Evolutionary conservation across 208 protist genomes (phyloP).

Genomic region (Crithidia sp.): DNA sequence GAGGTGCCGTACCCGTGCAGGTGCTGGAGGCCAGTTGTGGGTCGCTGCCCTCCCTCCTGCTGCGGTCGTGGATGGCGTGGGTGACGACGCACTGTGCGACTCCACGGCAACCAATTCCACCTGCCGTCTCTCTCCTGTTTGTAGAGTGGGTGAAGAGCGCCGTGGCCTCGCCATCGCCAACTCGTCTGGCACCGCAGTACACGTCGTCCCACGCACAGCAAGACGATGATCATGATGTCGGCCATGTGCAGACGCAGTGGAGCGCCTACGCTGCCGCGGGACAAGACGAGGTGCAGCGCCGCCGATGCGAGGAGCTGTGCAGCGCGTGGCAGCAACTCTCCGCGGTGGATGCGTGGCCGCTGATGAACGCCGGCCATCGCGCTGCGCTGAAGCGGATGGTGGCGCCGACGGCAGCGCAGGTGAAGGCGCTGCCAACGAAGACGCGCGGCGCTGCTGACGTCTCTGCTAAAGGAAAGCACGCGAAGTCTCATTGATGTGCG

Average conservation of each 20-base stretch:
- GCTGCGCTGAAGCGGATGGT: constrained; percentile 24
- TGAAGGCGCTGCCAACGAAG: constrained; percentile 26
- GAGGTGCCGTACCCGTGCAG: neutral
- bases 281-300: constrained; percentile 8
- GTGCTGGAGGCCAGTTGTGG: neutral
- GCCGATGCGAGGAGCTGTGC: constrained; percentile 17
- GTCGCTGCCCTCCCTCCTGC: constrained; percentile 11
- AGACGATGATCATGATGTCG: neutral
- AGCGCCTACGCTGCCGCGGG: constrained; percentile 4
- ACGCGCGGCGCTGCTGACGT: neutral
- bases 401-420: neutral
- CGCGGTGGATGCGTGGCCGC: constrained; percentile 2
- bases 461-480: too few relatives aligned
- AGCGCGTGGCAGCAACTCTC: constrained; percentile 24
- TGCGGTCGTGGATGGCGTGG: constrained; percentile 26
- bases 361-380: constrained; percentile 24
- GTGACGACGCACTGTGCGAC: constrained; percentile 21
- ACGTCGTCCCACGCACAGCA: too few relatives aligned
- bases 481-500: too few relatives aligned
- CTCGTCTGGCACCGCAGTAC: too few relatives aligned
- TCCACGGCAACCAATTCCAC: constrained; percentile 34
- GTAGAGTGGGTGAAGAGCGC: constrained; percentile 55
- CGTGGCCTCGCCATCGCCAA: neutral
- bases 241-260: constrained; percentile 5
- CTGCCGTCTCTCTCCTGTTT: constrained; percentile 48